phyloP scores from a whole-genome alignment of 106 monocot genomes.

The Acorus calamus region DNA sequence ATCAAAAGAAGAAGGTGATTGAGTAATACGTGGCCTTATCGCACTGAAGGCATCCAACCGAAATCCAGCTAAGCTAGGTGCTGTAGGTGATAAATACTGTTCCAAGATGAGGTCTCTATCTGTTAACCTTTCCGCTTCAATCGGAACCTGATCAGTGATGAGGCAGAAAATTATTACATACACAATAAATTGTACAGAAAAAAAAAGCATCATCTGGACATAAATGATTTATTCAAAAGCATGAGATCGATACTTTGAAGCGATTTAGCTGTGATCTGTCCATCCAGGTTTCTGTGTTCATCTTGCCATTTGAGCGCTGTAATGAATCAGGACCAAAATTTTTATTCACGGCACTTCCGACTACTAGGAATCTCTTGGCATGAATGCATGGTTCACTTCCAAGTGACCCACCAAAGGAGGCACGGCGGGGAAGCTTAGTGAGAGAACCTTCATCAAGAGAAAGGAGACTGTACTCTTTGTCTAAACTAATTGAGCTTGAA shows the following conservation, averaged over 20 bases:
- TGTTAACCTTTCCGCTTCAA: conserved; percentile 72
- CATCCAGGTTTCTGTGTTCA: conserved; percentile 47
- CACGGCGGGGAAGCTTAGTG: conserved; percentile 10
- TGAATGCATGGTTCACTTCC: conserved; percentile 48
- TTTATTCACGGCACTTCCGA: conserved; percentile 47
- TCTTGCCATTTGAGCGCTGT: conserved; percentile 36
- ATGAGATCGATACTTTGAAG: conserved; percentile 50
- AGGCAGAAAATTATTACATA: neutral
- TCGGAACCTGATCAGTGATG: conserved; percentile 50
- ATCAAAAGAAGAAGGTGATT: conserved; percentile 61
- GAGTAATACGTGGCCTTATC: conserved; percentile 66
- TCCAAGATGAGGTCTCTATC: conserved; percentile 75
- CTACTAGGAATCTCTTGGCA: conserved; percentile 80
- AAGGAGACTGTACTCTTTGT: conserved; percentile 56
- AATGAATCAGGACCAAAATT: conserved; percentile 26
- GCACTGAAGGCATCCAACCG: conserved; percentile 76
- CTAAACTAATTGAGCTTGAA: conserved; percentile 26
- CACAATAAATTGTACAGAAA: too few relatives aligned
- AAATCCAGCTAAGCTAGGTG: conserved; percentile 74
- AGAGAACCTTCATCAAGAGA: conserved; percentile 55
- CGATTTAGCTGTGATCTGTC: conserved; percentile 60
- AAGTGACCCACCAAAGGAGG: conserved; percentile 10
- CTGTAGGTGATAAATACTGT: conserved; percentile 47
- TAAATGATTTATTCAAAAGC: neutral
- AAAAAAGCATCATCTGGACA: too few relatives aligned